Base-by-base conservation (phyloP, 345 rosid species). In the Murraya koenigii region DNA sequence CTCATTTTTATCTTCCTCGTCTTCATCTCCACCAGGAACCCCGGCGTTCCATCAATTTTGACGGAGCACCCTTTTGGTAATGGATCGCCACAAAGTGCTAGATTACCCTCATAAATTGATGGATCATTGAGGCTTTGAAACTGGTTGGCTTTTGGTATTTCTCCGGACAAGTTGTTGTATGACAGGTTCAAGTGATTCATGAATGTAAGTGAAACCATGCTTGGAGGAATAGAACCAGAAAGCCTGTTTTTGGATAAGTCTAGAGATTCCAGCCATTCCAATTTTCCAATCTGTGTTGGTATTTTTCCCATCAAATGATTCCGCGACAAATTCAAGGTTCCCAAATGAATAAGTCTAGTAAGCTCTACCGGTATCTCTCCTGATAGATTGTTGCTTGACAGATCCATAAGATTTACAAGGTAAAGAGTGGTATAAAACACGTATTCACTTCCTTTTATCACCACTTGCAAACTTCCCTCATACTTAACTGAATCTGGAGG, bases 141-240 rank as follows among this genome's bases (percentile, higher is more conserved):
- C 41, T 78, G 76, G 64, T 72, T 78, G 6, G 73, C 35, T 20
- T 62, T n/a, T 60, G 84, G 84, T 59, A 80, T 80, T 41, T 36
- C 41, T 19, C 86, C 86, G 6, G 80, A 80, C 9, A 84, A 68
- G 30, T 71, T 36, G 49, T 84, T 75, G 25, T 75, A 23, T 22
- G 86, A 81, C 61, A 80, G 49, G 73, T 75, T 64, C 71, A 81
- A 55, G 56, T 62, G 59, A 55, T 55, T 71, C 80, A 84, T 44
- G 47, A 73, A 74, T 32, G 35, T 73, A 26, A 81, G 41, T 25
- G 78, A 39, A 68, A 76, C 17, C 78, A 82, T 62, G 76, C 78
- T 65, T 30, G 20, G 22, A 1, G 85, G 77, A 26, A 79, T 75
- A 10, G 59, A 3, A 26, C 85, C 80, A 7, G 80, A 76, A 22